Conservation (phyloP, 352 stramenopile genomes). For the Phytopythium mirpurense region DNA sequence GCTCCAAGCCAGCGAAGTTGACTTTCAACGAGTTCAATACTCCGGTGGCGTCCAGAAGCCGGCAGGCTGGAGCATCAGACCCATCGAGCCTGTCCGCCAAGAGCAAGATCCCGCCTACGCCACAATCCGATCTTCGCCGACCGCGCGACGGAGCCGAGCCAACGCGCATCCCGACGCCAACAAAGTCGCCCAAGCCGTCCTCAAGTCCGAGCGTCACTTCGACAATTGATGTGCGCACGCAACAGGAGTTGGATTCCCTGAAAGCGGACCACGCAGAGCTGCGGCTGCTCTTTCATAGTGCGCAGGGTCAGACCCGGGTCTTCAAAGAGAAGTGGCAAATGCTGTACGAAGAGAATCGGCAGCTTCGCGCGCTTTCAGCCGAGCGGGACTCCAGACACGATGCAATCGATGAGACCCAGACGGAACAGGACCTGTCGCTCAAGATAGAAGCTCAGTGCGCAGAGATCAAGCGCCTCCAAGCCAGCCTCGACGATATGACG, state of each 20-base stretch:
- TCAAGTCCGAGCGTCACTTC: neutral
- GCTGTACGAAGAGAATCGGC: neutral
- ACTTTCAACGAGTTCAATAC: neutral
- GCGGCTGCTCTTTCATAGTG: neutral
- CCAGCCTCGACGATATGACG: constrained; percentile 1
- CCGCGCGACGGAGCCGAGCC: neutral
- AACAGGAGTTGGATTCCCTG: neutral
- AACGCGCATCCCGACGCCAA: neutral
- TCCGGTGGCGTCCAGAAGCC: neutral
- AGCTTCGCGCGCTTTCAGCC: neutral
- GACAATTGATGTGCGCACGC: neutral
- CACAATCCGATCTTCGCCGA: neutral
- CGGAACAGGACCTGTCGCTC: neutral
- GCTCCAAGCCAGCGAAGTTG: neutral
- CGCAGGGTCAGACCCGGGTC: neutral
- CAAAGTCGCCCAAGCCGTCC: neutral
- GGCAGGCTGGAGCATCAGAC: neutral
- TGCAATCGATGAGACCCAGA: neutral
- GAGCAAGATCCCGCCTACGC: neutral
- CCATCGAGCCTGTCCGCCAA: neutral
- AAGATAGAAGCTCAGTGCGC: neutral
- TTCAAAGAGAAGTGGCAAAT: constrained; percentile 1
- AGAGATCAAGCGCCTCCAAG: constrained; percentile 4
- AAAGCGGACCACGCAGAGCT: neutral
- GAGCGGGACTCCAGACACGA: neutral